Evolutionary conservation across 106 monocot genomes (phyloP), one percentile per base, ranked within the genome.

Genomic region (Platanthera guangdongensis): DNA sequence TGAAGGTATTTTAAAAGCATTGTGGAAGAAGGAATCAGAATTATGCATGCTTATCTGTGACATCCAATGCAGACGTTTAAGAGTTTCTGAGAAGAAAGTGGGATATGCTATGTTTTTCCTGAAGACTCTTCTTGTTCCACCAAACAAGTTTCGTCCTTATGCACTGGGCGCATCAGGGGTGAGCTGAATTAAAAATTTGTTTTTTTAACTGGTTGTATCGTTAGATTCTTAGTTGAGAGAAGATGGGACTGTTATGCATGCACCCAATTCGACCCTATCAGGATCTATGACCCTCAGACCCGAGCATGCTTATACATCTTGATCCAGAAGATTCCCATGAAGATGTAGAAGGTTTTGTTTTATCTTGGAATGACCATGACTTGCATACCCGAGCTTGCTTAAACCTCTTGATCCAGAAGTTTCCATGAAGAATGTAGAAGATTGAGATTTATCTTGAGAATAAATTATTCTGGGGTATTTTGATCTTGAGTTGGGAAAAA

Each of bases 131-230:
- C 83, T 91, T 80, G 91, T 97, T 71, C 84, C 96, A 39, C 93
- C 96, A 50, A 93, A 76, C 84, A 89, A 83, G 77, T 97, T 97
- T 53, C 93, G 96, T 9, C 93, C 96, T 12, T 52, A 87, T 65
- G 89, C 87, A 15, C 69, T 47, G 15, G 49, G 30, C 59, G 25
- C 12, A 51, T 47, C 21, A 82, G 82, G 72, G 76, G 88, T 88
- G 49, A 82, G 86, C 39, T 47, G 2, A 69, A 68, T 1, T 71
- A 25, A 39, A 39, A 39, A 18, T 32, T 48, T 48, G 13, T 48
- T 71, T n/a, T 10, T 10, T 11, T 10, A 4, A 70, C 47, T 70
- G 5, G 3, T 18, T 13, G 15, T 25, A 15, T 67, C 67, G 47
- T n/a, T 70, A 47, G 4, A 70, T 47, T 15, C 4, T 16, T 70